Base-by-base conservation (phyloP, 2,329 filamentous ascomycete genomes). In the Ploettnerulaceae sp. region DNA sequence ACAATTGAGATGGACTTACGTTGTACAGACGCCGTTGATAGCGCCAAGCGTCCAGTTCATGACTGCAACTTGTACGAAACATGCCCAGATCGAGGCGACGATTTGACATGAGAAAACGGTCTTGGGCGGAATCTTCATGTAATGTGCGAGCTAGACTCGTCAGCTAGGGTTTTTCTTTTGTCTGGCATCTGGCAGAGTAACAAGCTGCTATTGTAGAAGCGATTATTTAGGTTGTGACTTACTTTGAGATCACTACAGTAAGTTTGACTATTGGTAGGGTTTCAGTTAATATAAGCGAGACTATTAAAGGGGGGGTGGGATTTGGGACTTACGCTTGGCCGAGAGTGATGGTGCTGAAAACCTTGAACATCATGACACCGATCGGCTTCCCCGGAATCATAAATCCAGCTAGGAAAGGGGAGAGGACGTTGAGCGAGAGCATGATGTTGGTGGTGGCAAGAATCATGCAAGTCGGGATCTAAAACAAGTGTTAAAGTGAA, bases 281-380 rank as follows among this genome's bases (percentile, higher is more conserved):
- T n/a, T n/a, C n/a, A n/a, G n/a, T n/a, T n/a, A 45, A 83, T 75
- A 61, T 84, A 2, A 86, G 71, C 61, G 45, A 25, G 33, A 33
- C 15, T 18, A 11, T n/a, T 17, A 3, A 1, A 38, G 18, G 29
- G 21, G 3, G 15, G 25, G n/a, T n/a, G n/a, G n/a, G n/a, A n/a
- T n/a, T n/a, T n/a, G 20, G 18, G 11, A 84, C 71, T 68, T 55
- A 71, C 71, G 49, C 55, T 52, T 59, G 57, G 7, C 50, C 71
- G 74, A 84, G 81, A 66, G 73, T 78, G 47, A 85, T 76, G 59
- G 83, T 84, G 46, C 81, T 80, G 58, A 82, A 87, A 48, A 81
- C 84, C 66, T 86, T 86, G 69, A 87, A 86, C 68, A 86, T 75
- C 82, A 88, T 88, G 74, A 86, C 82, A 37, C 81, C 81, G 54